phyloP scores from a whole-genome alignment of 148 eudicot genomes.

The Spergularia bocconei region DNA sequence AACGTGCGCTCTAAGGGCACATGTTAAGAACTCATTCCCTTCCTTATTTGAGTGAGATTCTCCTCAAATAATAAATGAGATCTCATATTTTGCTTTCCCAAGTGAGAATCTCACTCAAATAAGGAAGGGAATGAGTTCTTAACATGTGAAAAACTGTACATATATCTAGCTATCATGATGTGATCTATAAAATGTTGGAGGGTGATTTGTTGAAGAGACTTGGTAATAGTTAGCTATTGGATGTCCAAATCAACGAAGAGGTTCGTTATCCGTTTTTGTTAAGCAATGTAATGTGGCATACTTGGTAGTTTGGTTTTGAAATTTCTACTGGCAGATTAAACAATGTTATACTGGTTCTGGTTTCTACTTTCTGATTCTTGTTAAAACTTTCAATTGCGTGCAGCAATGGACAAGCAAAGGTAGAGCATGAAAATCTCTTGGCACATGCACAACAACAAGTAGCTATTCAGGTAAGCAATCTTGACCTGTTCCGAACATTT shows the following conservation, averaged over 20 bases:
- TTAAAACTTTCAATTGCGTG: constrained; percentile 16
- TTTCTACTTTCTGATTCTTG: constrained; percentile 7
- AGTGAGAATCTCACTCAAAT: too few relatives aligned
- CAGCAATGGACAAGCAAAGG: constrained; percentile 62
- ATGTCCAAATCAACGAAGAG: background rate
- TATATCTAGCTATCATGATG: background rate
- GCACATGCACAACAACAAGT: constrained; percentile 87
- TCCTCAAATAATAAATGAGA: too few relatives aligned
- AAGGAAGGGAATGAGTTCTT: too few relatives aligned
- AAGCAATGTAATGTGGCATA: background rate
- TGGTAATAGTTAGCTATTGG: background rate
- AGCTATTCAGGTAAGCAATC: constrained; percentile 65
- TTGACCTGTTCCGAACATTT: background rate
- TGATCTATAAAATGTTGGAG: background rate
- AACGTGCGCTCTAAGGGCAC: too few relatives aligned
- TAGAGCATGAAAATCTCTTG: constrained; percentile 72
- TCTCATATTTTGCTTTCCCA: too few relatives aligned
- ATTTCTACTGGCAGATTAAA: background rate
- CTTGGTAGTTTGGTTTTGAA: background rate
- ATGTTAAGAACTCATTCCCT: too few relatives aligned
- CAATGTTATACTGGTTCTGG: background rate
- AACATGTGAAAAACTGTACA: too few relatives aligned
- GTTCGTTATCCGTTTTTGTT: too few relatives aligned
- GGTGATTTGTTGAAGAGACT: background rate
- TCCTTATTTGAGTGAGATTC: too few relatives aligned